Conservation (phyloP, 768 basidiomycete species). For the Panaeolus cyanescens region DNA sequence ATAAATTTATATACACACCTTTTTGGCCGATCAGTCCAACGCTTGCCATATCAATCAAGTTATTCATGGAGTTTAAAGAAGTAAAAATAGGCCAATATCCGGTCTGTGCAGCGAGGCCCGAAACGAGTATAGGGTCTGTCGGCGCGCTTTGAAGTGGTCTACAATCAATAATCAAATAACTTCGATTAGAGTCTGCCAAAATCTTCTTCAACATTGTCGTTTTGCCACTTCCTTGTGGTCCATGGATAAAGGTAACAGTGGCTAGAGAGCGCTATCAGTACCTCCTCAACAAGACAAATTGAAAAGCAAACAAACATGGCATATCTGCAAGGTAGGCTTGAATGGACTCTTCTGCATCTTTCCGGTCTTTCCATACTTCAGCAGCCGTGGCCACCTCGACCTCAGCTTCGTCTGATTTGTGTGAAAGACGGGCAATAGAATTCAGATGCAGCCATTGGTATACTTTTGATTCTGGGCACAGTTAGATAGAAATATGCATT, state of each 20-base stretch:
- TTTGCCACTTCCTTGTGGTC: constrained; percentile 86
- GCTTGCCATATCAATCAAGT: constrained; percentile 87
- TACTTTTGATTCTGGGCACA: constrained; percentile 57
- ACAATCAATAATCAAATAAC: constrained; percentile 82
- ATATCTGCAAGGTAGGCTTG: constrained; percentile 74
- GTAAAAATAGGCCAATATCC: constrained; percentile 92
- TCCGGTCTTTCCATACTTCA: constrained; percentile 83
- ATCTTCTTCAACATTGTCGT: constrained; percentile 55
- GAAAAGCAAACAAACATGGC: constrained; percentile 53
- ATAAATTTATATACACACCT: constrained; percentile 40
- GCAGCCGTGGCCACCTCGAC: constrained; percentile 22
- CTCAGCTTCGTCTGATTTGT: constrained; percentile 22
- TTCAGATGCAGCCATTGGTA: constrained; percentile 77
- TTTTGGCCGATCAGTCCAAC: constrained; percentile 97
- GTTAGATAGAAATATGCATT: constrained; percentile 5
- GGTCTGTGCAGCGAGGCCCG: constrained; percentile 73
- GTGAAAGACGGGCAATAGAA: constrained; percentile 51
- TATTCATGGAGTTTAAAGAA: constrained; percentile 78
- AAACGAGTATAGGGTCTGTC: constrained; percentile 70
- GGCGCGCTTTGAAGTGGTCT: constrained; percentile 66
- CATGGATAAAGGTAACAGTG: constrained; percentile 79
- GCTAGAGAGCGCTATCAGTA: constrained; percentile 34
- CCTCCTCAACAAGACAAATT: neutral
- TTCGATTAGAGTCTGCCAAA: constrained; percentile 61
- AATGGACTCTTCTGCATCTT: constrained; percentile 70